Evolutionary conservation across 768 basidiomycete genomes (phyloP).

Genomic region (Psilocybe cyanescens): DNA sequence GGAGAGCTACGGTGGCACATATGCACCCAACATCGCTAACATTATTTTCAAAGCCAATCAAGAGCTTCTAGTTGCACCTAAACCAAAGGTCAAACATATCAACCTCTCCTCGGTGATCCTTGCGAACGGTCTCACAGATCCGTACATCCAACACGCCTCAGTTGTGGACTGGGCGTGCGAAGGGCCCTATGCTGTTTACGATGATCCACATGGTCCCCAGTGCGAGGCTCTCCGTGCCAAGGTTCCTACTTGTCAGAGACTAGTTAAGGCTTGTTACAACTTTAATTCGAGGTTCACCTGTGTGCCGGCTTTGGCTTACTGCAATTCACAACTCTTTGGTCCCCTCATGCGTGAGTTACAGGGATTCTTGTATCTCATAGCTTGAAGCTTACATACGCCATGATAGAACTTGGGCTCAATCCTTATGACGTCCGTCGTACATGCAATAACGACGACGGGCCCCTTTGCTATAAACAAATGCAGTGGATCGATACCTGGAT

Average conservation of each 20-base stretch:
- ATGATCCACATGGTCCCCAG: conserved; percentile 67
- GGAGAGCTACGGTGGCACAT: conserved; percentile 80
- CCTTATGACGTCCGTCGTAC: conserved; percentile 84
- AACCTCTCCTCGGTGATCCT: conserved; percentile 86
- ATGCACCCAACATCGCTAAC: conserved; percentile 85
- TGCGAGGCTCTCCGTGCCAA: conserved; percentile 67
- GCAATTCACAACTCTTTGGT: conserved; percentile 72
- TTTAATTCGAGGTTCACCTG: conserved; percentile 65
- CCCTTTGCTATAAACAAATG: conserved; percentile 81
- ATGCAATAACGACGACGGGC: conserved; percentile 65
- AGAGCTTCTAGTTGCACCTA: conserved; percentile 46
- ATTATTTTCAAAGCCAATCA: conserved; percentile 82
- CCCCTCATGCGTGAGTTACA: conserved; percentile 67
- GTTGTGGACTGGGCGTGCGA: conserved; percentile 85
- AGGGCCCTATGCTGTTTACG: conserved; percentile 82
- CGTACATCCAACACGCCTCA: conserved; percentile 67
- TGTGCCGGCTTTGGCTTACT: conserved; percentile 78
- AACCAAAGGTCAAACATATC: conserved; percentile 62
- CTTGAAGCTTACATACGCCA: neutral
- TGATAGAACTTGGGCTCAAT: conserved; percentile 75
- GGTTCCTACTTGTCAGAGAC: conserved; percentile 72
- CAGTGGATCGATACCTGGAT: conserved; percentile 88
- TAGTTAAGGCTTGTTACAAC: conserved; percentile 74
- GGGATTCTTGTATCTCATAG: neutral
- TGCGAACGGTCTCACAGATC: conserved; percentile 88